These are phyloP conservation scores for Clavispora carvajalis DNA, from an alignment of 805 yeast species.

Conservation along the genomic window DNA sequence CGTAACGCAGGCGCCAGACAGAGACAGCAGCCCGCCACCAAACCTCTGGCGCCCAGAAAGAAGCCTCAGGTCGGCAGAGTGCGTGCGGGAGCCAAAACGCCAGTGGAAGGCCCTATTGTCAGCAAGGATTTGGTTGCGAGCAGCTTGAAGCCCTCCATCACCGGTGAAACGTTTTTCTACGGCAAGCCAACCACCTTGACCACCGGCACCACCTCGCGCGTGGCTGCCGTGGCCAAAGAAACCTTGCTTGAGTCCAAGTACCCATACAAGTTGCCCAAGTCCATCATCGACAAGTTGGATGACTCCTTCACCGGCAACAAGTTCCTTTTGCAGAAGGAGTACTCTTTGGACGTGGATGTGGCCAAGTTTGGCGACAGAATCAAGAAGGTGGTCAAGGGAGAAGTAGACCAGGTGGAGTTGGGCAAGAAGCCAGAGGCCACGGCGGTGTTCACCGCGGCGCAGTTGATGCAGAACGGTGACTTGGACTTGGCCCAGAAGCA, in stretches of 20 bases:
- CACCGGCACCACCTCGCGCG: conserved; percentile 24
- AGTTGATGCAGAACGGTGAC: conserved; percentile 25
- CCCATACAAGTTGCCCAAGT: conserved; percentile 35
- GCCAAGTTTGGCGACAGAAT: conserved; percentile 21
- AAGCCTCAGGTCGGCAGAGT: conserved; percentile 2
- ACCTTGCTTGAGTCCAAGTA: conserved; percentile 34
- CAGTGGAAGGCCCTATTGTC: conserved; percentile 6
- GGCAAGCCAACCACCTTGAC: conserved; percentile 26
- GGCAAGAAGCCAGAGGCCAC: conserved; percentile 3
- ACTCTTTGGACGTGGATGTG: conserved; percentile 18
- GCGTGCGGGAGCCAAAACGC: conserved; percentile 2
- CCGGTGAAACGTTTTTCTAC: conserved; percentile 29
- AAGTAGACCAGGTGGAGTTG: conserved; percentile 13
- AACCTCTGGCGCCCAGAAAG: background rate
- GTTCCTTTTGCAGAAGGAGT: conserved; percentile 30
- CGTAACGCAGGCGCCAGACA: conserved; percentile 1
- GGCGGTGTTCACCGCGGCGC: conserved; percentile 2
- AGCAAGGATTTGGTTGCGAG: conserved; percentile 11
- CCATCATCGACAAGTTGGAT: conserved; percentile 22
- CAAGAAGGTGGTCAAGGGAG: conserved; percentile 30
- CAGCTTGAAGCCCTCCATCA: conserved; percentile 17
- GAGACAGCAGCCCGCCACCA: background rate
- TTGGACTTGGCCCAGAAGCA: conserved; percentile 24
- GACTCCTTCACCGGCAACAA: conserved; percentile 19
- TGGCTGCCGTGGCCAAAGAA: conserved; percentile 38